Evolutionary conservation across 108 stramenopile genomes (phyloP).

Genomic region (Nitzschia sp.): DNA sequence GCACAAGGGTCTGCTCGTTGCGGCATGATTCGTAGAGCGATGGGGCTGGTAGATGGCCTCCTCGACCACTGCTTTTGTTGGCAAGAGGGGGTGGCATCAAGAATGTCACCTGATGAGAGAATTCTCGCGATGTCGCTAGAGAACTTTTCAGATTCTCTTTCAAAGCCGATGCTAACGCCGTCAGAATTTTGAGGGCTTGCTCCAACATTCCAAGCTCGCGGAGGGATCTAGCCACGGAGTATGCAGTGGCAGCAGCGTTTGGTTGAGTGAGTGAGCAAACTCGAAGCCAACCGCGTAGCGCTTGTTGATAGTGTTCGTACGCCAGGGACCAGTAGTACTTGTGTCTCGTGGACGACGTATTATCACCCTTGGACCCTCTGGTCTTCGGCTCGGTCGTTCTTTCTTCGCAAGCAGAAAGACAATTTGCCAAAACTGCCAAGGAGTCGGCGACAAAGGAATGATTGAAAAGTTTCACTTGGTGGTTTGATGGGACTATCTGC

Average conservation of each 20-base stretch:
- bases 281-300: conserved; percentile 35
- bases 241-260: conserved; percentile 25
- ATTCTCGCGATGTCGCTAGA: background rate
- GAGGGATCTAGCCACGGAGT: conserved; percentile 38
- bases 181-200: conserved; percentile 28
- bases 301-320: conserved; percentile 29
- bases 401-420: conserved; percentile 24
- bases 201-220: conserved; percentile 37
- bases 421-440: conserved; percentile 43
- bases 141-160: conserved; percentile 5
- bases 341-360: background rate
- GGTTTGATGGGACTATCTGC: conserved; percentile 12
- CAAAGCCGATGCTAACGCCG: conserved; percentile 15
- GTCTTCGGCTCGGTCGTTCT: background rate
- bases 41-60: background rate
- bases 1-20: conserved; percentile 32
- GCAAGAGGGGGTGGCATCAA: background rate
- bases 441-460: conserved; percentile 41
- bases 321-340: conserved; percentile 34
- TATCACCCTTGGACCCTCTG: background rate
- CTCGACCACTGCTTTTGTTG: too few species aligned
- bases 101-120: background rate
- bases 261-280: conserved; percentile 29
- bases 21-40: conserved; percentile 4
- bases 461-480: conserved; percentile 35